These are phyloP conservation scores for Hypsizygus marmoreus DNA, from an alignment of 768 basidiomycete species.

Conservation along the genomic window DNA sequence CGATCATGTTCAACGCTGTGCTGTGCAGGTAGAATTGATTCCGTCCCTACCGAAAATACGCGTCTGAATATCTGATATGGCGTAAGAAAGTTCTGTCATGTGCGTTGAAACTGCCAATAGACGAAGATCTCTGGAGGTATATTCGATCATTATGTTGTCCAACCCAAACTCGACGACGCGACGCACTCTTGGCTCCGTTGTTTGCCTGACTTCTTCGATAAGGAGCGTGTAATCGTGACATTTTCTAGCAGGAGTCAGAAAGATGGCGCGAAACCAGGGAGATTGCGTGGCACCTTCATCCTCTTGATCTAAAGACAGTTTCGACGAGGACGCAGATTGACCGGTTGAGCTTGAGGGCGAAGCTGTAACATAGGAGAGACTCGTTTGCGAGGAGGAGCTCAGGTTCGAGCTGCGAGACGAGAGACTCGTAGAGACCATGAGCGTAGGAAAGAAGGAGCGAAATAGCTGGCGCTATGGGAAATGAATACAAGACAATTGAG, in stretches of 20 bases:
- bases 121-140: conserved; percentile 63
- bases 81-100: conserved; percentile 85
- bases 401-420: conserved; percentile 34
- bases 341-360: conserved; percentile 38
- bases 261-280: conserved; percentile 16
- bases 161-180: conserved; percentile 16
- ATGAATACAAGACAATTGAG: conserved; percentile 28
- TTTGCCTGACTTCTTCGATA: conserved; percentile 49
- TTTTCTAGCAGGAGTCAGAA: conserved; percentile 56
- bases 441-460: conserved; percentile 23
- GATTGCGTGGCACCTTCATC: conserved; percentile 58
- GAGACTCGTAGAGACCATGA: conserved; percentile 37
- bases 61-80: conserved; percentile 87
- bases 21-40: background rate
- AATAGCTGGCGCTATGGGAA: conserved; percentile 20
- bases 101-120: conserved; percentile 79
- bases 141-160: conserved; percentile 6
- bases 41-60: conserved; percentile 76
- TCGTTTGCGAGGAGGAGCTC: conserved; percentile 34
- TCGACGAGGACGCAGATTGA: conserved; percentile 54
- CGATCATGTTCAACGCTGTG: conserved; percentile 8
- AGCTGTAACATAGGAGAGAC: conserved; percentile 35
- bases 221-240: conserved; percentile 61
- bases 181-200: conserved; percentile 72
- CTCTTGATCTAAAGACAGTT: conserved; percentile 50